A percentile compares a stretch with the other conserved stretches of the same genome.
phyloP scores from a whole-genome alignment of 108 stramenopile genomes.

The Pinguiococcus pyrenoidosus region DNA sequence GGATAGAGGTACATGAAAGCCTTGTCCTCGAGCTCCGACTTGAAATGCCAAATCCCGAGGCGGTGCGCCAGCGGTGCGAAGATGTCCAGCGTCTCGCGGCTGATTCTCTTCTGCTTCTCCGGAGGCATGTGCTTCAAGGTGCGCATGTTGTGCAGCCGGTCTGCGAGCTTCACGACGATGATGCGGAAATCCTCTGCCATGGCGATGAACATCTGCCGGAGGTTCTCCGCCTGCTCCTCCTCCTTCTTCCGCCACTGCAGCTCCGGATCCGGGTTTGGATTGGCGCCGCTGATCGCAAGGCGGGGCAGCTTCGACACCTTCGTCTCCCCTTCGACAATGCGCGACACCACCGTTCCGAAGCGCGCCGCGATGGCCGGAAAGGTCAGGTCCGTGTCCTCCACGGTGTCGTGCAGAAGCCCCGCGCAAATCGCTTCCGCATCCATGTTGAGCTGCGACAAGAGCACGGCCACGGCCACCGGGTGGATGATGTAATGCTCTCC shows the following conservation, averaged over 20 bases:
- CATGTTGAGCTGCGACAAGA: conserved; percentile 74
- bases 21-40: conserved; percentile 84
- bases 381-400: conserved; percentile 83
- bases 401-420: conserved; percentile 89
- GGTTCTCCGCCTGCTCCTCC: conserved; percentile 80
- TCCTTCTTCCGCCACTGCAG: conserved; percentile 41
- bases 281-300: no score
- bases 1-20: conserved; percentile 87
- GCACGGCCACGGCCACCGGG: conserved; percentile 69
- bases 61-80: conserved; percentile 89
- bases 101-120: conserved; percentile 76
- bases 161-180: conserved; percentile 85
- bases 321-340: conserved; percentile 89
- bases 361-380: conserved; percentile 74
- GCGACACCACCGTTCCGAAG: conserved; percentile 65
- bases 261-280: no score
- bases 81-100: conserved; percentile 78
- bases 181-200: conserved; percentile 91
- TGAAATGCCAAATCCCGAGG: conserved; percentile 92
- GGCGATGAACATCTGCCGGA: conserved; percentile 87
- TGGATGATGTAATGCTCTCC: conserved; percentile 87
- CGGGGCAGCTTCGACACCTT: conserved; percentile 14
- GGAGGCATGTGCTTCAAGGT: conserved; percentile 76
- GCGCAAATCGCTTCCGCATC: conserved; percentile 78
- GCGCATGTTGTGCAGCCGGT: conserved; percentile 88